These are phyloP conservation scores for Discostella stelligera DNA, from an alignment of 352 stramenopile species.

Conservation along the genomic window DNA sequence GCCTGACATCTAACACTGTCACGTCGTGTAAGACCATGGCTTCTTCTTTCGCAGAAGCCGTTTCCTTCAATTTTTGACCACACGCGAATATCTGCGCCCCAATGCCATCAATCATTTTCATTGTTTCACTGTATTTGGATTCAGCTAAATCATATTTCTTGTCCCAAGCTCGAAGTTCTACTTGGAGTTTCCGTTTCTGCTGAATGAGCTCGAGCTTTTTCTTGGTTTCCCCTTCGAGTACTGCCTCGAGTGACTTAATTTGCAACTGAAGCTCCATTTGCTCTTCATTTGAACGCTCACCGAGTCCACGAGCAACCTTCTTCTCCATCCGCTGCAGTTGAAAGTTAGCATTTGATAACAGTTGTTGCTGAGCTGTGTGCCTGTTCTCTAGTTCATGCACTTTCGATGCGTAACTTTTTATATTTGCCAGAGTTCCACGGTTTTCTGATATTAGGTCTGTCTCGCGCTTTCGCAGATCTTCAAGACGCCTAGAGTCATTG, in stretches of 20 bases:
- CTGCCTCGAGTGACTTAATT: conserved; percentile 88
- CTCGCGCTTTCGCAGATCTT: conserved; percentile 87
- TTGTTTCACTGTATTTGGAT: conserved; percentile 83
- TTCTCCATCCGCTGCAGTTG: conserved; percentile 96
- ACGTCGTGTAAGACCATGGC: conserved; percentile 91
- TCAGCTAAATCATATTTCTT: conserved; percentile 81
- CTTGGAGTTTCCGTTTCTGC: conserved; percentile 90
- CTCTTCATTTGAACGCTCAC: conserved; percentile 91
- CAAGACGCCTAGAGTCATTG: conserved; percentile 88
- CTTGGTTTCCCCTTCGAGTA: conserved; percentile 87
- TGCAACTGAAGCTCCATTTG: conserved; percentile 89
- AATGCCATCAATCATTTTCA: conserved; percentile 87
- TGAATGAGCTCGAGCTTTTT: conserved; percentile 87
- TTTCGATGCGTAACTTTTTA: conserved; percentile 88
- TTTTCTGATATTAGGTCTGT: conserved; percentile 89
- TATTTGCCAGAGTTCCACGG: conserved; percentile 85
- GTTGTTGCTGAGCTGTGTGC: conserved; percentile 88
- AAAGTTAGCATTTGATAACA: conserved; percentile 95
- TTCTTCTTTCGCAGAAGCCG: conserved; percentile 89
- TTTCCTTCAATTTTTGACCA: conserved; percentile 84
- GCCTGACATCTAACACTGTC: conserved; percentile 90
- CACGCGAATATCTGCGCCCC: conserved; percentile 90
- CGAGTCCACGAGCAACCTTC: conserved; percentile 90
- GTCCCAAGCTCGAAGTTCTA: conserved; percentile 85
- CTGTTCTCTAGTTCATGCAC: conserved; percentile 89